Conservation (phyloP, 306 rosid species). For the Fragaria vesca region DNA sequence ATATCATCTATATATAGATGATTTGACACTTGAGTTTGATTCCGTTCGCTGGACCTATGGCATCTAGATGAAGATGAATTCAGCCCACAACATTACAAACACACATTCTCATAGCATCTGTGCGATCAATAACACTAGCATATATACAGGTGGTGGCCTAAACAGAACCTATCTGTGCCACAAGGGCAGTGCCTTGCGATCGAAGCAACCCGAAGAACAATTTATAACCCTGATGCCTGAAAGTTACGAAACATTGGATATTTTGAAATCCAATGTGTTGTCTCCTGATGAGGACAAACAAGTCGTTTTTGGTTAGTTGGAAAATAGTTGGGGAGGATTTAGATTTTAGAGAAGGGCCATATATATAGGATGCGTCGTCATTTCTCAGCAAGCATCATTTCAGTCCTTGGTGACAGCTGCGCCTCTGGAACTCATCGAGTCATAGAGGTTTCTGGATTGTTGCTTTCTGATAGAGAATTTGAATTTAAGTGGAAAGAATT, state of each 20-base stretch:
- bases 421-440: slow-evolving; percentile 1
- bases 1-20: neutral
- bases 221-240: slow-evolving; percentile 24
- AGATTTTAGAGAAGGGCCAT: slow-evolving; percentile 7
- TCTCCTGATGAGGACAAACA: slow-evolving; percentile 35
- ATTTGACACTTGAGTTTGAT: neutral
- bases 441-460: neutral
- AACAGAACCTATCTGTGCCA: slow-evolving; percentile 19
- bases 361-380: slow-evolving; percentile 39
- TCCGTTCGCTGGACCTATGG: neutral
- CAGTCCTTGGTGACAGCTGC: slow-evolving; percentile 16
- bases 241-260: slow-evolving; percentile 55
- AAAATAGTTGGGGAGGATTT: slow-evolving; percentile 12
- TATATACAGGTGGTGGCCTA: slow-evolving; percentile 18
- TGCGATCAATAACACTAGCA: slow-evolving; percentile 1
- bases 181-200: slow-evolving; percentile 35
- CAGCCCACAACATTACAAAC: neutral
- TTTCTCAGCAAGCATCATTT: slow-evolving; percentile 30
- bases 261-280: slow-evolving; percentile 32
- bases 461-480: neutral
- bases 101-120: neutral
- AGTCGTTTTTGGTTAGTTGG: slow-evolving; percentile 23
- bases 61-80: slow-evolving; percentile 1
- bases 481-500: neutral
- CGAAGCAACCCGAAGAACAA: slow-evolving; percentile 35